Base-by-base conservation (phyloP, 106 monocot genomes). In the Phalaenopsis aphrodite region DNA sequence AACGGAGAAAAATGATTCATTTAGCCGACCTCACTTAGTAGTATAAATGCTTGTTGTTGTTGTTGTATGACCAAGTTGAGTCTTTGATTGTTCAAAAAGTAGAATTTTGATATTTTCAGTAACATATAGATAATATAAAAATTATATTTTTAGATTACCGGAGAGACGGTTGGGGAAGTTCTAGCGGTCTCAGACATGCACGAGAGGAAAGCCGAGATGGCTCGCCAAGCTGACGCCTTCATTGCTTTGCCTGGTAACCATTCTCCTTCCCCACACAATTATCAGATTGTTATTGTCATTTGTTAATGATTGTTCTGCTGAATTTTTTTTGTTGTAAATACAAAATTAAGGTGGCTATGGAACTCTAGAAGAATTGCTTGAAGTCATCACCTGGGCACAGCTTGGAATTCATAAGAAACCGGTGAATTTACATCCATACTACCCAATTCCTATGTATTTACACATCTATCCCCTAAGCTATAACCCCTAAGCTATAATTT, bases 401-500 rank as follows among this genome's bases (percentile, higher is more conserved):
- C 87, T 94, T 41, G 94, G 94, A 12, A 94, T 94, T 77, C 94
- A 94, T 78, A 85, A 83, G 12, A 94, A 94, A 69, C 94, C 94
- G 72, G 91, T 86, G 84, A 69, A 24, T 45, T 66, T 66, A 24
- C 24, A 66, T 66, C 2, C 18, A 5, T 56, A 11, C 10, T 12
- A 12, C 56, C 4, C 56, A 15, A 17, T 24, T 66, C 43, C 6
- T 45, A 45, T 45, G 43, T 6, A 45, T 45, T 45, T 6, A 6
- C 43, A 1, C 6, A 45, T 66, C 66, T 0, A 66, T n/a, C 43
- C 3, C 43, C 43, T 45, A 45, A 45, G 43, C 43, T 30, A 30
- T 30, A 30, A 30, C n/a, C n/a, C n/a, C n/a, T 3, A 43, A 2
- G 43, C 43, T 30, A 30, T 30, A 30, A 30, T 30, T 30, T 30